Evolutionary conservation across 1,139 yeast genomes (phyloP).

Genomic region (Sugiyamaella sp.): DNA sequence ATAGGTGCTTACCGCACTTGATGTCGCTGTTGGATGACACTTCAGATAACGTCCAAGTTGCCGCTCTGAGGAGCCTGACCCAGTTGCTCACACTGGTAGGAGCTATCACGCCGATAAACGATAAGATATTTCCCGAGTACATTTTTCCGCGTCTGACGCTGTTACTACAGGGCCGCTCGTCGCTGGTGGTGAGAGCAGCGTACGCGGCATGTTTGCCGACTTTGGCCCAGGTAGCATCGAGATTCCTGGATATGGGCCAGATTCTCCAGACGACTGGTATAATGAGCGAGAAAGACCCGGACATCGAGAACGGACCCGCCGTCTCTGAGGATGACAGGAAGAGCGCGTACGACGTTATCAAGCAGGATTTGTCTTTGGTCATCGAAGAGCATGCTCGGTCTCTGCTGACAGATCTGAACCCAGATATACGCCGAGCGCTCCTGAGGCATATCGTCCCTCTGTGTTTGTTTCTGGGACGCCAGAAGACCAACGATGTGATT

Average conservation of each 20-base stretch:
- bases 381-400: slow-evolving; percentile 66
- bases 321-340: slow-evolving; percentile 35
- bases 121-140: slow-evolving; percentile 76
- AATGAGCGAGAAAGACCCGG: slow-evolving; percentile 45
- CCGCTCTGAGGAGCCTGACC: slow-evolving; percentile 44
- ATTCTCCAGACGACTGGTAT: slow-evolving; percentile 52
- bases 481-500: slow-evolving; percentile 83
- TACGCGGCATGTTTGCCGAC: slow-evolving; percentile 76
- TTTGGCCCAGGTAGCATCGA: slow-evolving; percentile 63
- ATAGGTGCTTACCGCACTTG: slow-evolving; percentile 80
- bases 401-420: slow-evolving; percentile 67
- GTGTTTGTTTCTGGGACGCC: slow-evolving; percentile 82
- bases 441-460: slow-evolving; percentile 70
- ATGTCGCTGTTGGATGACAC: slow-evolving; percentile 59
- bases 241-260: slow-evolving; percentile 68
- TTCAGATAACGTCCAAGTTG: slow-evolving; percentile 58
- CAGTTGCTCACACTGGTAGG: slow-evolving; percentile 67
- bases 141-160: slow-evolving; percentile 64
- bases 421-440: slow-evolving; percentile 70
- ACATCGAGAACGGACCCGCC: slow-evolving; percentile 47
- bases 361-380: slow-evolving; percentile 36
- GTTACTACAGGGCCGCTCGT: slow-evolving; percentile 30
- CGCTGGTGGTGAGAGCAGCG: slow-evolving; percentile 58
- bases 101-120: slow-evolving; percentile 75
- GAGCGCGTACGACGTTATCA: slow-evolving; percentile 42